Conservation (phyloP, 129 eudicot species). For the Deinandra increscens region DNA sequence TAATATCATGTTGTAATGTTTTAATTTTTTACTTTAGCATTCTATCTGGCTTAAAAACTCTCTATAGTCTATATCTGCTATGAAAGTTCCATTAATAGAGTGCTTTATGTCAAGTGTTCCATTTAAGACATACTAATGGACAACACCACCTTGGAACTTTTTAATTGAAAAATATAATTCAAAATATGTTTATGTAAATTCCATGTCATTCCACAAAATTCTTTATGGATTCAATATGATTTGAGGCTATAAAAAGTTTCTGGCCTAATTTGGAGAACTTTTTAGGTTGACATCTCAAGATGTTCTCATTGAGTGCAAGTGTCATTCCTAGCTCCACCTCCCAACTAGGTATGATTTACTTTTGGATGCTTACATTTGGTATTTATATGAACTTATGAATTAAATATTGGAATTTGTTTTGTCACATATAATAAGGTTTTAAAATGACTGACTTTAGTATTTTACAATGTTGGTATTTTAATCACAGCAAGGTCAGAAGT, state of each 20-base stretch:
- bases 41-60: not conserved
- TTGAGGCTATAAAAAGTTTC: constrained; percentile 1
- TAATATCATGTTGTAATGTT: not conserved
- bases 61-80: not conserved
- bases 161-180: not conserved
- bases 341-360: constrained; percentile 41
- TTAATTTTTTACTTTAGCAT: not conserved
- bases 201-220: not conserved
- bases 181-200: not conserved
- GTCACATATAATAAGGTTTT: not conserved
- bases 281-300: constrained; percentile 28
- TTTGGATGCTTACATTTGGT: not conserved
- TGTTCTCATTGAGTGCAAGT: constrained; percentile 43
- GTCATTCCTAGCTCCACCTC: constrained; percentile 39
- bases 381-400: not conserved
- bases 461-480: constrained; percentile 21
- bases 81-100: not conserved
- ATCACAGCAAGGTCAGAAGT: constrained; percentile 42
- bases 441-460: constrained; percentile 10
- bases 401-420: not conserved
- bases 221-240: not conserved
- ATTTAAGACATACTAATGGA: not conserved
- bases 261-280: constrained; percentile 5
- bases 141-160: not conserved
- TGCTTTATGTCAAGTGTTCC: not conserved